Base-by-base conservation (phyloP, 2,329 filamentous ascomycete genomes). In the Torrubiella hemipterigena region DNA sequence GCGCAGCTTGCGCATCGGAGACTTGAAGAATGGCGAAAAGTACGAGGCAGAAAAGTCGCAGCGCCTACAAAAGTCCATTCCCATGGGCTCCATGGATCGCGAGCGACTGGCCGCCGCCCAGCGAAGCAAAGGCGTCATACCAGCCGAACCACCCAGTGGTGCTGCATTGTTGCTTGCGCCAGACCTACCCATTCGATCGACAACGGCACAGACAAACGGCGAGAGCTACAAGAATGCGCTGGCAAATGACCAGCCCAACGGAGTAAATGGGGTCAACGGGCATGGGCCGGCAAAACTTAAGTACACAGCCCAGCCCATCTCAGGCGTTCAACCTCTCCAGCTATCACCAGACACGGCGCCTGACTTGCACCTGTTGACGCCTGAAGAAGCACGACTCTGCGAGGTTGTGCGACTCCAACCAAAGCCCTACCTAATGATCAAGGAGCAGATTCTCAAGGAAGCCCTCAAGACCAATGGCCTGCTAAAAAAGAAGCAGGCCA, bases 371-470 rank as follows among this genome's bases (percentile, higher is more conserved):
- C 71, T 98, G 0, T 63, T 98, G 26, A 84, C 81, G 1, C 69
- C 77, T 1, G 85, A 93, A 41, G 91, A 98, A 54, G 65, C 74
- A 5, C 84, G 93, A 47, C 62, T 98, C 1, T 98, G 91, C 59
- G 82, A 83, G 44, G 69, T 81, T 24, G 69, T 93, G 11, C 74
- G 86, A 25, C 61, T 98, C 31, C 81, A 91, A 54, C 91, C 91
- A 1, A 98, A 98, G 60, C 84, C 91, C 2, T 98, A 95, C 53
- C 58, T 95, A 5, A 85, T 85, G 49, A 85, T 96, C 56, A 98
- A 98, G 56, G 86, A 95, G 52, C 77, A 82, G 38, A 66, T 96
- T n/a, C 58, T 96, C 31, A 83, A 84, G 46, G 89, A 96, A 51
- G 84, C 89, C 0, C 73, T 94, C 52, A 91, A 89, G 58, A 77